Evolutionary conservation across 768 basidiomycete genomes (phyloP), one percentile per base, ranked within the genome.

Genomic region (Flagelloscypha sp.): DNA sequence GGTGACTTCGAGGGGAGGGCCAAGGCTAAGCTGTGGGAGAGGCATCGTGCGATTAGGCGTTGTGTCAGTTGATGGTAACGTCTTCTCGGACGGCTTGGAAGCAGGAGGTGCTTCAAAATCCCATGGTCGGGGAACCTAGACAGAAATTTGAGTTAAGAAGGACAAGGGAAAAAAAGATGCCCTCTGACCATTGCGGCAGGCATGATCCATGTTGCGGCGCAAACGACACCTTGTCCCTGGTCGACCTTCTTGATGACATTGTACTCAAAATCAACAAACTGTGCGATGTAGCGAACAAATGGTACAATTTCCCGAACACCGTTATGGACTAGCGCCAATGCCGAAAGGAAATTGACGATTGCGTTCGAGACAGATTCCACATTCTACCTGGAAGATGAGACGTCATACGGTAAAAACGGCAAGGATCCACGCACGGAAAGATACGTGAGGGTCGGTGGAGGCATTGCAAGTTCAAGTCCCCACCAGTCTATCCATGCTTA

Each of bases 121-220:
- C 86, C 86, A 89, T 24, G 85, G 62, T 17, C 79, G 79, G 25
- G 85, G 79, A 31, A 82, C 68, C 68, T 72, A 30, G 9, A 35
- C 29, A 7, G 32, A 42, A 32, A 42, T 19, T 32, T 44, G 30
- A 40, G 23, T 30, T 31, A 11, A 23, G 21, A 5, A 22, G 30
- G 24, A 18, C 22, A 6, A 31, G 9, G 11, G 12, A 12, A 30
- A 9, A 27, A 29, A 24, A 7, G 17, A 22, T 6, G 24, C 20
- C 35, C 37, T 50, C n/a, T n/a, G n/a, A 71, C 74, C 58, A 88
- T 62, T 3, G 85, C 85, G 33, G 76, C 73, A 15, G 85, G 86
- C 68, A 88, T 73, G 33, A 87, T 70, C 84, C 88, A 92, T n/a
- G 88, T 93, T 5, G 88, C 82, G 32, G 85, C 82, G 50, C 88